Evolutionary conservation across 257 asterid species (phyloP), one percentile per base, ranked within the genome.

Genomic region (Solanum etuberosum): DNA sequence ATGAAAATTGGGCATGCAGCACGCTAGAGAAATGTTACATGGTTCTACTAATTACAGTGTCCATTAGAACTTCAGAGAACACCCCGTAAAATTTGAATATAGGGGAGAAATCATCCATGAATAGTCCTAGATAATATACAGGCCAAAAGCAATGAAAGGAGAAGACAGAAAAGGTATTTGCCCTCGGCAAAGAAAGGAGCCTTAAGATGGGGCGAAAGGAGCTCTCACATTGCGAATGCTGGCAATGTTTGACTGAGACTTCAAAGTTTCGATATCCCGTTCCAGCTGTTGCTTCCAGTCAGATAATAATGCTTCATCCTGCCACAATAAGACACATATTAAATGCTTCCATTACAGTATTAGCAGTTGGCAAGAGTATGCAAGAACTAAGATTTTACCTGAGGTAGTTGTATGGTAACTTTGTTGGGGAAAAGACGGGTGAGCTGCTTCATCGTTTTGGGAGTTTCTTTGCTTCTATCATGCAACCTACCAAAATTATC

Each of bases 211-310:
- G 42, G 68, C 63, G 31, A 70, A 84, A 31, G 43, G 70, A 83
- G 59, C 84, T 90, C 98, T 86, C 85, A 95, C 99, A 77, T 91
- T 85, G 87, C 92, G 92, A 89, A 96, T 93, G 93, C 95, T 93
- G 84, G 88, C 91, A 86, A 90, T 91, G 85, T 96, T 96, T 51
- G 98, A 91, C 86, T 93, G 96, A 11, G 98, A 93, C 88, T 95
- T 96, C 92, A 96, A 88, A 83, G 98, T 96, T 89, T 93, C 98
- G 59, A 91, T 91, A 90, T 96, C 99, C 31, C 95, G 94, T 86
- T 96, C 98, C 90, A 96, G 89, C 86, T 91, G 98, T 54, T 93
- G 97, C 88, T 95, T 95, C 99, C 98, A 96, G 89, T 94, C 98
- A 81, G 93, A 87, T 67, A 96, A 92, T 67, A 92, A 89, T 6